Percentiles rank a stretch among this genome's conserved stretches.
Evolutionary conservation across 2,329 filamentous ascomycete genomes (phyloP).

Genomic region (Cytospora chrysosperma): DNA sequence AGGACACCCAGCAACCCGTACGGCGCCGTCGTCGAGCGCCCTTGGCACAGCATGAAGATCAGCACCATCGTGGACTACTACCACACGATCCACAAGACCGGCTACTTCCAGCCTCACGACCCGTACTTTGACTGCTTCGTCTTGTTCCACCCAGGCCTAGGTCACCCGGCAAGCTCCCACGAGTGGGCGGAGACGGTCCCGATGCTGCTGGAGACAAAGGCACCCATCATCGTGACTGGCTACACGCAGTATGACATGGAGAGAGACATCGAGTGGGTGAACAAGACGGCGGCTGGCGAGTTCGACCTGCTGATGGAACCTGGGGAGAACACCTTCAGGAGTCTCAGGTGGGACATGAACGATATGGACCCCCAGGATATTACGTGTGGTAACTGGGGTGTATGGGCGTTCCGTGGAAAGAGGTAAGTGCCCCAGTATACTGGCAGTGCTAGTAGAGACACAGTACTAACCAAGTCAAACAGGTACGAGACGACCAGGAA

Average conservation of each 20-base stretch:
- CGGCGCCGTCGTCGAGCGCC: conserved; percentile 86
- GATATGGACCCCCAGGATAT: conserved; percentile 92
- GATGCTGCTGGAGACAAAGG: conserved; percentile 88
- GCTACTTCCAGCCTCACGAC: conserved; percentile 90
- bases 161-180: conserved; percentile 87
- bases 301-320: conserved; percentile 91
- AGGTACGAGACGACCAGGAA: conserved; percentile 65
- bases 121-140: conserved; percentile 98
- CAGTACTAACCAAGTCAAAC: conserved; percentile 34
- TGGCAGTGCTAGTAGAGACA: background rate
- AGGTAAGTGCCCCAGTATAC: conserved; percentile 56
- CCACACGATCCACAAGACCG: conserved; percentile 89
- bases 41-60: conserved; percentile 90
- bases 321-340: conserved; percentile 91
- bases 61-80: conserved; percentile 98
- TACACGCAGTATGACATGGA: conserved; percentile 97
- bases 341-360: conserved; percentile 94
- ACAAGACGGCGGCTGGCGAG: conserved; percentile 81
- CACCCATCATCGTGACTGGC: conserved; percentile 89
- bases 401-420: conserved; percentile 97
- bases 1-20: conserved; percentile 86
- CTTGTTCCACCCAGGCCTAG: conserved; percentile 93
- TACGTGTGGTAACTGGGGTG: conserved; percentile 93
- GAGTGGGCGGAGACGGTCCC: conserved; percentile 94
- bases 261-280: conserved; percentile 86